Evolutionary conservation across 768 basidiomycete genomes (phyloP), one percentile per base, ranked within the genome.

Genomic region (Lyophyllum decastes): DNA sequence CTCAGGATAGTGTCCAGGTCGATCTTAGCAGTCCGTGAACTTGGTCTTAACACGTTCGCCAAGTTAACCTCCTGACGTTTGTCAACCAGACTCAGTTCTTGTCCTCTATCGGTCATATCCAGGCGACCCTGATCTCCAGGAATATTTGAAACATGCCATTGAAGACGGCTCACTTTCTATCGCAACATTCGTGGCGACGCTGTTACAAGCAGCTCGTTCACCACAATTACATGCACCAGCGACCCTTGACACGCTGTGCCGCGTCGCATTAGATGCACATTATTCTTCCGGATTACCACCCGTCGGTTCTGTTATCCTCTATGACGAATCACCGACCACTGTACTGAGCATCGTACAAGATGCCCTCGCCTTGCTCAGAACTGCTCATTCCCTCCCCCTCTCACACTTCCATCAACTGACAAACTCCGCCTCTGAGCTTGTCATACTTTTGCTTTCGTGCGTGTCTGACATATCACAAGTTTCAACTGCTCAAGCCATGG

Each of bases 181-280:
- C 21, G 68, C 83, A 10, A 78, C 76, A 14, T 90, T 88, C 63
- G 79, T 90, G 7, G 69, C 85, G 4, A 85, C 86, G 2, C 84
- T 92, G 57, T 80, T 92, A 19, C 82, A 82, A 56, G 88, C 86
- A 4, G 84, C 83, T 58, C 82, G 82, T 26, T 88, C 88, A 2
- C 75, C 84, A 16, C 82, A 87, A 46, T 66, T 90, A 26, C 87
- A 88, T 64, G 77, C 82, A 41, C 75, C 82, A 6, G 81, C 86
- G 0, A 92, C 89, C 2, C 76, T 93, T 30, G 84, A 90, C 65
- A 81, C 82, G 63, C 81, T 93, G 10, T 90, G 88, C 68, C 81
- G 82, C 41, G 75, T 86, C 24, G 85, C 82, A 4, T 73, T 91
- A 49, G 84, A 89, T 54, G 77, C 75, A 2, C 87, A 89, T 68